Conservation (phyloP, 371 early-diverging fungal genomes). For the Rhizopus delemar region DNA sequence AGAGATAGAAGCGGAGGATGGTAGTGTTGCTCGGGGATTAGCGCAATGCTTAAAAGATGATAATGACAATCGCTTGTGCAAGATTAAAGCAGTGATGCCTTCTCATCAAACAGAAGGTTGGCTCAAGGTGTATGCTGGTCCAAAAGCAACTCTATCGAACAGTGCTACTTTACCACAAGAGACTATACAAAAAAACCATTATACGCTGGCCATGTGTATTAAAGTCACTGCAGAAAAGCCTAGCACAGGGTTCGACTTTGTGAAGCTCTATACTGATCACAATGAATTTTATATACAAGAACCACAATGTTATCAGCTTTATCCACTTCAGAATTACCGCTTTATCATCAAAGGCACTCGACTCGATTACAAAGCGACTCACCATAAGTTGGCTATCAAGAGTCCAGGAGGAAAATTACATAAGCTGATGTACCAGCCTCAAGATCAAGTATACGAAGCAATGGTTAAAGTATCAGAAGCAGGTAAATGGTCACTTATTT, state of each 20-base stretch:
- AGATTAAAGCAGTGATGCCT: slow-evolving; percentile 48
- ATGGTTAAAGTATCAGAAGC: slow-evolving; percentile 36
- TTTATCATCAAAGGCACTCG: slow-evolving; percentile 30
- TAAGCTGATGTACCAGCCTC: slow-evolving; percentile 47
- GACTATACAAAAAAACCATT: slow-evolving; percentile 20
- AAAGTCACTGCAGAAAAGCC: slow-evolving; percentile 13
- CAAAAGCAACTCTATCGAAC: slow-evolving; percentile 15
- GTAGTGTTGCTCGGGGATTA: slow-evolving; percentile 24
- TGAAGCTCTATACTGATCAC: slow-evolving; percentile 34
- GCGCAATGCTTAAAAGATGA: slow-evolving; percentile 33
- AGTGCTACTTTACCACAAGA: slow-evolving; percentile 12
- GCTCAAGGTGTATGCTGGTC: slow-evolving; percentile 49
- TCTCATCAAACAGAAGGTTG: slow-evolving; percentile 34
- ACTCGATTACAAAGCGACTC: slow-evolving; percentile 16
- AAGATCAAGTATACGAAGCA: slow-evolving; percentile 44
- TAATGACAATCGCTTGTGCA: slow-evolving; percentile 29
- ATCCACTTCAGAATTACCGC: slow-evolving; percentile 43
- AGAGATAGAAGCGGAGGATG: slow-evolving; percentile 33
- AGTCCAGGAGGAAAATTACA: slow-evolving; percentile 42
- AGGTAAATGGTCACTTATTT: slow-evolving; percentile 48
- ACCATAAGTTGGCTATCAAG: slow-evolving; percentile 48
- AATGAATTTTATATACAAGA: slow-evolving; percentile 48
- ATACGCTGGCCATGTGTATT: slow-evolving; percentile 37
- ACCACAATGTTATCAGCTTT: slow-evolving; percentile 51
- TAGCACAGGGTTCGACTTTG: slow-evolving; percentile 37